Conservation (phyloP, 1,284 basidiomycete genomes). For the Ustilago trichophora region DNA sequence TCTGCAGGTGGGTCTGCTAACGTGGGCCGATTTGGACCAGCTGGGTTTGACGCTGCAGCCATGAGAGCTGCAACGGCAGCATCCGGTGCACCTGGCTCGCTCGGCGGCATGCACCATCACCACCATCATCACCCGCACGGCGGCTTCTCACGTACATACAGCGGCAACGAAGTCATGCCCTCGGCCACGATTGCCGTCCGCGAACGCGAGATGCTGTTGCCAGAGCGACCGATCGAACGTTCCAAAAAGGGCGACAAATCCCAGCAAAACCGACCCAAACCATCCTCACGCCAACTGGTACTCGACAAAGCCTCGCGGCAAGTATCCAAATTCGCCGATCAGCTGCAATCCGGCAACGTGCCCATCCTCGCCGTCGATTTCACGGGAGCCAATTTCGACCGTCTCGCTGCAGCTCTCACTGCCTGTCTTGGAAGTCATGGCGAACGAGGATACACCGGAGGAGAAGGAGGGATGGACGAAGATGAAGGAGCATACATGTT, state of each 20-base stretch:
- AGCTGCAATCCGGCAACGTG: constrained; percentile 47
- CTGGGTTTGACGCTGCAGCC: constrained; percentile 12
- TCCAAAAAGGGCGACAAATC: constrained; percentile 48
- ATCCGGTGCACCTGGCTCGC: constrained; percentile 10
- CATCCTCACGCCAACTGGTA: constrained; percentile 41
- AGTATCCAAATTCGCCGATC: constrained; percentile 46
- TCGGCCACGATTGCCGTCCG: constrained; percentile 39
- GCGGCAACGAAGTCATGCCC: constrained; percentile 44
- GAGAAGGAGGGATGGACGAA: constrained; percentile 4
- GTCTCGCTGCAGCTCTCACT: constrained; percentile 39
- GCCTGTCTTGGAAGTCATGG: constrained; percentile 43
- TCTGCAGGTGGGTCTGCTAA: constrained; percentile 9
- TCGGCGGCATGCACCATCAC: constrained; percentile 23
- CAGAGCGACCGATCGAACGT: constrained; percentile 44
- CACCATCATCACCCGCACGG: constrained; percentile 32
- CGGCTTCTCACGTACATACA: constrained; percentile 30
- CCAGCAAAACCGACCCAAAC: constrained; percentile 52
- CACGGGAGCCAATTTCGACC: constrained; percentile 41
- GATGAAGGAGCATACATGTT: constrained; percentile 48
- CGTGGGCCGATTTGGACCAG: constrained; percentile 8
- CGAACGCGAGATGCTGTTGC: constrained; percentile 50
- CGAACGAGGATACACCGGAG: constrained; percentile 2
- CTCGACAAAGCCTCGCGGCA: constrained; percentile 57
- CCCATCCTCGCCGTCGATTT: constrained; percentile 61
- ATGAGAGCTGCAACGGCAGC: constrained; percentile 17